These are phyloP conservation scores for Citrullus colocynthis DNA, from an alignment of 306 rosid genomes.

Conservation along the genomic window DNA sequence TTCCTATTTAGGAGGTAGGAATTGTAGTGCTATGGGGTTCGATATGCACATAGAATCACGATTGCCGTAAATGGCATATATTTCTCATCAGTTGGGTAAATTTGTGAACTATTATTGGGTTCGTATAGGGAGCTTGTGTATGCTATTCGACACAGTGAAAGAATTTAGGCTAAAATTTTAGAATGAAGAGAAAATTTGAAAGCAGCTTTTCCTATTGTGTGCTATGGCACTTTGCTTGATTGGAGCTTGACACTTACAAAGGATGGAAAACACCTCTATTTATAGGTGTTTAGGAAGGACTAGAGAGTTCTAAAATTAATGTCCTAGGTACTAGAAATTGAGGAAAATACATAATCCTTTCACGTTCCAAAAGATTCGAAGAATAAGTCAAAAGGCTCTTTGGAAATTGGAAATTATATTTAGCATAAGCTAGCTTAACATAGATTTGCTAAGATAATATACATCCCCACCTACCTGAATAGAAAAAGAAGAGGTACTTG, in stretches of 20 bases:
- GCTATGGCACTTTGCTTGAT: neutral
- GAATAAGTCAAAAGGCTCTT: neutral
- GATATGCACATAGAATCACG: neutral
- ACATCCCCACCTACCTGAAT: neutral
- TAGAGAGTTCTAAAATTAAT: neutral
- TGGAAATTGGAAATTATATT: too few species aligned
- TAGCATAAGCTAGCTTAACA: neutral
- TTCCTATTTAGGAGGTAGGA: neutral
- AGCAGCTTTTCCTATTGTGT: neutral
- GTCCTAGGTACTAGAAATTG: neutral
- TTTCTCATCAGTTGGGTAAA: neutral
- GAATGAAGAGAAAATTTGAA: neutral
- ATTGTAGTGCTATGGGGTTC: neutral
- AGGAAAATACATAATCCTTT: neutral
- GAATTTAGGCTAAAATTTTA: neutral
- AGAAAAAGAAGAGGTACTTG: neutral
- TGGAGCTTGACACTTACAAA: neutral
- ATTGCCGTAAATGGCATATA: neutral
- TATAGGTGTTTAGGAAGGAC: neutral
- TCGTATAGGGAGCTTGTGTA: neutral
- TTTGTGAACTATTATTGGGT: neutral
- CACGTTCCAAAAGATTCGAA: neutral
- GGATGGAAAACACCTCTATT: neutral
- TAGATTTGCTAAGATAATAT: neutral
- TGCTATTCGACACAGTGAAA: neutral